Percentiles rank a stretch among this genome's conserved stretches.
phyloP scores from a whole-genome alignment of 768 basidiomycete genomes.

The Amanita rubescens region DNA sequence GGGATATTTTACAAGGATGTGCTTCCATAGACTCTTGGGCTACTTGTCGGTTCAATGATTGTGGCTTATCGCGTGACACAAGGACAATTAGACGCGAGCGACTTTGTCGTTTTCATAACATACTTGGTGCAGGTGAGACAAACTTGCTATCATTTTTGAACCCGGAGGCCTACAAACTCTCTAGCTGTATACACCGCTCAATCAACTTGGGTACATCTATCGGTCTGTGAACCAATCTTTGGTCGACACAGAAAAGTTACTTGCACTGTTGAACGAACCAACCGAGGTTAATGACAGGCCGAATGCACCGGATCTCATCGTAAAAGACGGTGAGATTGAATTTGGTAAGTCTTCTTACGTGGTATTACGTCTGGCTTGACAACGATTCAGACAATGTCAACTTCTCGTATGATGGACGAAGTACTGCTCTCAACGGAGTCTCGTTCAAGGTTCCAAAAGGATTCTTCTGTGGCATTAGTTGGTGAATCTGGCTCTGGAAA shows the following conservation, averaged over 20 bases:
- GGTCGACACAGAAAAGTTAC: slow-evolving; percentile 78
- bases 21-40: slow-evolving; percentile 52
- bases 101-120: slow-evolving; percentile 76
- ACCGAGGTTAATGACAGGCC: slow-evolving; percentile 80
- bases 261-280: slow-evolving; percentile 74
- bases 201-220: slow-evolving; percentile 74
- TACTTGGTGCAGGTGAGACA: slow-evolving; percentile 65
- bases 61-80: slow-evolving; percentile 63
- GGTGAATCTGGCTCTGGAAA: slow-evolving; percentile 80
- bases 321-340: slow-evolving; percentile 74
- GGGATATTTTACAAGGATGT: neutral
- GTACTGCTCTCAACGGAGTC: slow-evolving; percentile 63
- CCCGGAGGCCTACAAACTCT: slow-evolving; percentile 6
- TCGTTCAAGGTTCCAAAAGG: slow-evolving; percentile 88
- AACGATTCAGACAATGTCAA: slow-evolving; percentile 60
- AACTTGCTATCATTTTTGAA: neutral
- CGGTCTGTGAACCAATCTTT: slow-evolving; percentile 68
- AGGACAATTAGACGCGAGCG: slow-evolving; percentile 41
- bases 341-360: slow-evolving; percentile 50
- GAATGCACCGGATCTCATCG: slow-evolving; percentile 63
- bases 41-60: slow-evolving; percentile 76
- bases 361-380: neutral
- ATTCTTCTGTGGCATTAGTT: slow-evolving; percentile 83
- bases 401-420: slow-evolving; percentile 78
- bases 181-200: slow-evolving; percentile 67